Percentiles rank a stretch among this genome's conserved stretches.
Evolutionary conservation across 116 monocot species (phyloP).

Genomic region (Iris pallida): DNA sequence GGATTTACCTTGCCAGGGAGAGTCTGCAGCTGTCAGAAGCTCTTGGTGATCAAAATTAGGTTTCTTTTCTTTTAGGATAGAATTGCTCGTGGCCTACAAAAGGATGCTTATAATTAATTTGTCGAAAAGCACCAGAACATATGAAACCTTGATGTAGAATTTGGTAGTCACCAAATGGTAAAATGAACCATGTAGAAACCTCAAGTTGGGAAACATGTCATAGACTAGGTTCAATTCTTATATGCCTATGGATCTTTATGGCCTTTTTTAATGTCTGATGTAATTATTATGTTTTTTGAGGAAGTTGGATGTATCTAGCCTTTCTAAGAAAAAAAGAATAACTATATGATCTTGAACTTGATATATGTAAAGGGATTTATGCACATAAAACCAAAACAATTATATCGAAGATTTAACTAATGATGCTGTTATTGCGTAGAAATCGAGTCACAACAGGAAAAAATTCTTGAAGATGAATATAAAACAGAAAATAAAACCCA

Average conservation of each 20-base stretch:
- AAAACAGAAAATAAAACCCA: neutral
- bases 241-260: too few species aligned
- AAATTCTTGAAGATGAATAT: neutral
- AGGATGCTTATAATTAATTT: neutral
- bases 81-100: constrained; percentile 30
- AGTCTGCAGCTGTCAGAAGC: constrained; percentile 26
- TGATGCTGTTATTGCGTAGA: neutral
- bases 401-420: neutral
- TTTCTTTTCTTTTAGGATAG: constrained; percentile 43
- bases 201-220: too few species aligned
- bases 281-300: too few species aligned
- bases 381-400: neutral
- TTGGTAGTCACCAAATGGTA: too few species aligned
- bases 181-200: too few species aligned
- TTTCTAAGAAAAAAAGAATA: neutral
- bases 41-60: constrained; percentile 58
- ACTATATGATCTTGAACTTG: neutral
- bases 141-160: neutral
- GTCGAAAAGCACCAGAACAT: neutral
- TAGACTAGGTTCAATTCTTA: too few species aligned
- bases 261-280: too few species aligned
- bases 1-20: constrained; percentile 41
- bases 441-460: neutral
- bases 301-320: too few species aligned
- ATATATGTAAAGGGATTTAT: neutral